Conservation (phyloP, 139 green algal genomes). For the Micromonas pusilla region DNA sequence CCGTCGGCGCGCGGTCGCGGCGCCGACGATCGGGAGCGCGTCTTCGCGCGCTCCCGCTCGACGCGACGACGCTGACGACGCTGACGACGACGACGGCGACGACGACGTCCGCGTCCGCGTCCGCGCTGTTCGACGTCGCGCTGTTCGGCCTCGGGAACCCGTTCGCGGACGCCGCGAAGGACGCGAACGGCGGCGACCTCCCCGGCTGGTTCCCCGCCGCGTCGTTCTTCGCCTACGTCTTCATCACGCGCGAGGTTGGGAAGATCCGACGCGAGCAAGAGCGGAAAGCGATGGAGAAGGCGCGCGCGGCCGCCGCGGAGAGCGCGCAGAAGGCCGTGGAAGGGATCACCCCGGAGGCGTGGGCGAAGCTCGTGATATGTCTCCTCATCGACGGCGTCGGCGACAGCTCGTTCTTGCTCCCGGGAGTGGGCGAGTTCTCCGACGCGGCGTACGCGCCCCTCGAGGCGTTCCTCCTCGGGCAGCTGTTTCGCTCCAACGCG, state of each 20-base stretch:
- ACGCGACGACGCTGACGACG: no score
- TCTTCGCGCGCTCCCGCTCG: no score
- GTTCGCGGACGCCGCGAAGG: not conserved
- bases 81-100: no score
- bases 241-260: not conserved
- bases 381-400: constrained; percentile 26
- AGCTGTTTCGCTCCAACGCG: constrained; percentile 2
- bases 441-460: constrained; percentile 26
- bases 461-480: constrained; percentile 5
- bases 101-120: no score
- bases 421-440: constrained; percentile 17
- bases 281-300: not conserved
- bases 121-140: no score
- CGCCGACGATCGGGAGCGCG: no score
- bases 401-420: constrained; percentile 21
- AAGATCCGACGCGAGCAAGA: not conserved
- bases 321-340: not conserved
- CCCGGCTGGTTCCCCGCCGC: not conserved
- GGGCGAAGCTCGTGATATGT: constrained; percentile 20
- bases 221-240: not conserved
- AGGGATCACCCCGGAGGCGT: constrained; percentile 6
- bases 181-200: not conserved
- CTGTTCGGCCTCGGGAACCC: not conserved
- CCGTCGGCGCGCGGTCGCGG: no score
- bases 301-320: not conserved